Percentiles rank a stretch among this genome's conserved stretches.
phyloP scores from a whole-genome alignment of 2,329 filamentous ascomycete genomes.

The Colletotrichum tofieldiae region DNA sequence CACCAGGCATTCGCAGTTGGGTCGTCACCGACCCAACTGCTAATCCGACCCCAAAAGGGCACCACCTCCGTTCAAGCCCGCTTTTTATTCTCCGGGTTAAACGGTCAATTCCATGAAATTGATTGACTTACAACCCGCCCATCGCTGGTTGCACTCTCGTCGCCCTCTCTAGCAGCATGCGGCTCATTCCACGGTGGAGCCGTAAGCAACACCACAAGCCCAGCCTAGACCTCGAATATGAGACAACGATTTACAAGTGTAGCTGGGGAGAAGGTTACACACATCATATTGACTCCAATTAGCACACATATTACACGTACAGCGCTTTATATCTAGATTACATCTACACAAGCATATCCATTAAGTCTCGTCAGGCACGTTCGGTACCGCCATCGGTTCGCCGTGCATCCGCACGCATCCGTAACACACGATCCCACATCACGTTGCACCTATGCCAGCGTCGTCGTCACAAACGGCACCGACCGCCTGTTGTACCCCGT shows the following conservation, averaged over 20 bases:
- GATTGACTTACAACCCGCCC: too few relatives aligned
- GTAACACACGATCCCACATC: neutral
- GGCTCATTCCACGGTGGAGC: neutral
- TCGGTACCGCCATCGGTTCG: too few relatives aligned
- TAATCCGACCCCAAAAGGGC: too few relatives aligned
- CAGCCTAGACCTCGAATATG: neutral
- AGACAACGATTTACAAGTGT: neutral
- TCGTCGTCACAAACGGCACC: conserved; percentile 23
- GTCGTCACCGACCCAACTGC: too few relatives aligned
- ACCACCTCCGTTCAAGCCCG: too few relatives aligned
- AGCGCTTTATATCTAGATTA: conserved; percentile 11
- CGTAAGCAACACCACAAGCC: too few relatives aligned
- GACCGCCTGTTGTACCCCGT: conserved; percentile 34
- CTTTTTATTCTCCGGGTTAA: too few relatives aligned
- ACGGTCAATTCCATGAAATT: too few relatives aligned
- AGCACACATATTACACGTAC: conserved; percentile 10
- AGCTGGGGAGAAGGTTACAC: neutral
- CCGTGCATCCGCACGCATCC: neutral
- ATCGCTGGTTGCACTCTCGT: too few relatives aligned
- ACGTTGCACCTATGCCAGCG: neutral
- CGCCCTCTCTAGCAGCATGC: neutral
- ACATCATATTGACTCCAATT: neutral
- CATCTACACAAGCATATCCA: neutral
- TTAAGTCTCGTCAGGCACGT: neutral
- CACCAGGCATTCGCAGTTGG: too few relatives aligned